Base-by-base conservation (phyloP, 2,329 filamentous ascomycete species). In the Massarina eburnea region DNA sequence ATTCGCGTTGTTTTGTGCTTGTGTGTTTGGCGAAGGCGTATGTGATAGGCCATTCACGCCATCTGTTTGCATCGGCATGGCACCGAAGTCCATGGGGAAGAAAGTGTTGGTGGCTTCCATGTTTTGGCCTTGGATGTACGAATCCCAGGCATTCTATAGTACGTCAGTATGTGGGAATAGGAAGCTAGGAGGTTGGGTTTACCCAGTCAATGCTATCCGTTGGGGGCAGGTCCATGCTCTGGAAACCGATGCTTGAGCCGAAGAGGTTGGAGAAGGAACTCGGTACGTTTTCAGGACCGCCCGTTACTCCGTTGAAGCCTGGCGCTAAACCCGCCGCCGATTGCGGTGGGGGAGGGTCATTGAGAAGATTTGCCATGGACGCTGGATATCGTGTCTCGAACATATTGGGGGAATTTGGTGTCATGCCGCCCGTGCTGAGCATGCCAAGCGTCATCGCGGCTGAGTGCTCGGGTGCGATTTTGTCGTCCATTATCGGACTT, bases 391-490 rank as follows among this genome's bases (percentile, higher is more conserved):
- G 60, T 33, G 61, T 68, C 37, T 72, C 68, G 35, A 71, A 72
- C 66, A 71, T 67, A 45, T 70, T 71, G 3, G 68, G 63, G 15
- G 66, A 65, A 39, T 75, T 76, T 1, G 81, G 78, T 12, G 78
- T 79, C 68, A 84, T 75, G 18, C 77, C 75, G 4, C 84, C 84
- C 29, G 80, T 81, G 43, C 82, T 85, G 20, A 88, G 73, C 71
- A 88, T 79, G 2, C 83, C 84, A n/a, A 87, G 64, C 0, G 84
- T 86, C 82, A 88, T 86, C 0, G 84, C 84, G 8, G 84, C 84
- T 17, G 77, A 78, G 46, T 82, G 80, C 70, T 87, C 77, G 52
- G 83, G 80, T 39, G 75, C 73, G 2, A 78, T 66, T 37, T 84
- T 84, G 46, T 84, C 75, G 45, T 83, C 77, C 52, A 80, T 75